A percentile compares a stretch with the other conserved stretches of the same genome.
These are phyloP conservation scores for Solanum hybrid DNA, from an alignment of 305 asterid genomes.

Conservation along the genomic window DNA sequence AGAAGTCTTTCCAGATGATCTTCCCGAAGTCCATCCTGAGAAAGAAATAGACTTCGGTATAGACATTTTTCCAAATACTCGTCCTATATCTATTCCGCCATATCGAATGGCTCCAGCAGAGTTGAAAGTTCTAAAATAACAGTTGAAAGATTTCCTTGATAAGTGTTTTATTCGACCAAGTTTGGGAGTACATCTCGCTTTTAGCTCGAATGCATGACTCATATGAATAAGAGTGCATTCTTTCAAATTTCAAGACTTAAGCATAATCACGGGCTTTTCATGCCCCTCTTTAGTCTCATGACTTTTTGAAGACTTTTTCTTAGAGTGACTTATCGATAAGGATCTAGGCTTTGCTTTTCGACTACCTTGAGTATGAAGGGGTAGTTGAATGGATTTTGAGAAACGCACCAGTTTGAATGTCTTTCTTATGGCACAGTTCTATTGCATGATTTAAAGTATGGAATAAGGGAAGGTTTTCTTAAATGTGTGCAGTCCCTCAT, in stretches of 20 bases:
- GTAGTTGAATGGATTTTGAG: neutral
- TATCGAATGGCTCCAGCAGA: too few relatives aligned
- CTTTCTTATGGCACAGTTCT: neutral
- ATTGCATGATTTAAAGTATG: neutral
- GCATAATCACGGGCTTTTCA: neutral
- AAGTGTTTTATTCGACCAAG: neutral
- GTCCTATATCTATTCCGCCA: too few relatives aligned
- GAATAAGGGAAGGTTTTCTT: neutral
- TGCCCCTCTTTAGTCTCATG: neutral
- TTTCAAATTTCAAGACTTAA: neutral
- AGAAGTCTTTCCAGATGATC: too few relatives aligned
- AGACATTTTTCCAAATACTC: too few relatives aligned
- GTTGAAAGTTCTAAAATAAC: too few relatives aligned
- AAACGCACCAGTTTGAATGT: neutral
- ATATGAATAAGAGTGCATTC: neutral
- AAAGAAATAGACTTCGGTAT: too few relatives aligned
- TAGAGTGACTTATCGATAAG: neutral
- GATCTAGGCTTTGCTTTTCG: neutral
- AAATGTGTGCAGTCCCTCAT: neutral
- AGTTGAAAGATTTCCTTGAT: too few relatives aligned
- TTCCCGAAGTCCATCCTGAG: too few relatives aligned
- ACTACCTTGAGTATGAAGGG: neutral
- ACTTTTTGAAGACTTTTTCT: neutral
- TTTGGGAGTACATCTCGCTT: neutral
- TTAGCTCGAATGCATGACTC: neutral